Evolutionary conservation across 108 stramenopile genomes (phyloP).

Genomic region (Skeletonema marinoi): DNA sequence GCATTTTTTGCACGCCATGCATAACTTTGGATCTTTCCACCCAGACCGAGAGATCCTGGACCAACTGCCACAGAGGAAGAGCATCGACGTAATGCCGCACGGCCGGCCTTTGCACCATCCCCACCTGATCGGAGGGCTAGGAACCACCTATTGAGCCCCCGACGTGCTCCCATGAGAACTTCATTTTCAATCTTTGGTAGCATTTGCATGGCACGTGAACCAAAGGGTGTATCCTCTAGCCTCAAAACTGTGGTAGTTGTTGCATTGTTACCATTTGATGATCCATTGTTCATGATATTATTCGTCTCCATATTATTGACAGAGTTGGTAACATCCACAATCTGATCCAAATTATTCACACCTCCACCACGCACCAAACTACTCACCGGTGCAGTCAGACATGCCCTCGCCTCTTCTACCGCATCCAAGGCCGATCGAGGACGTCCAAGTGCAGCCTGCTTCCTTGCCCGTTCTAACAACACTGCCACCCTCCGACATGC

Average conservation of each 20-base stretch:
- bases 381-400: slow-evolving; percentile 73
- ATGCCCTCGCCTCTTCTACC: slow-evolving; percentile 84
- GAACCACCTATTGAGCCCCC: slow-evolving; percentile 88
- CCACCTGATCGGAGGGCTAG: slow-evolving; percentile 82
- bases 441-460: slow-evolving; percentile 78
- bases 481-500: slow-evolving; percentile 82
- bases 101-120: slow-evolving; percentile 88
- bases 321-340: neutral
- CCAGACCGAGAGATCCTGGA: slow-evolving; percentile 78
- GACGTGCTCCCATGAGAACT: slow-evolving; percentile 80
- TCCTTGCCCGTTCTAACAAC: slow-evolving; percentile 72
- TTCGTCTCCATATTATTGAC: neutral
- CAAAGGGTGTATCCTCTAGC: slow-evolving; percentile 89
- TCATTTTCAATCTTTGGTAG: slow-evolving; percentile 91
- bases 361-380: slow-evolving; percentile 49
- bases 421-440: slow-evolving; percentile 83
- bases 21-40: slow-evolving; percentile 81
- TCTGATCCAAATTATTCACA: slow-evolving; percentile 21
- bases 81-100: slow-evolving; percentile 79
- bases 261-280: slow-evolving; percentile 14
- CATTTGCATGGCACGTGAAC: slow-evolving; percentile 76
- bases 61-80: slow-evolving; percentile 68
- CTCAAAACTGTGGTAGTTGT: slow-evolving; percentile 39
- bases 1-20: slow-evolving; percentile 87
- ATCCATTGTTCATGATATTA: neutral